A percentile compares a stretch with the other conserved stretches of the same genome.
Conservation (phyloP, 176 grass and related monocot genomes). For the Triticum monococcum region DNA sequence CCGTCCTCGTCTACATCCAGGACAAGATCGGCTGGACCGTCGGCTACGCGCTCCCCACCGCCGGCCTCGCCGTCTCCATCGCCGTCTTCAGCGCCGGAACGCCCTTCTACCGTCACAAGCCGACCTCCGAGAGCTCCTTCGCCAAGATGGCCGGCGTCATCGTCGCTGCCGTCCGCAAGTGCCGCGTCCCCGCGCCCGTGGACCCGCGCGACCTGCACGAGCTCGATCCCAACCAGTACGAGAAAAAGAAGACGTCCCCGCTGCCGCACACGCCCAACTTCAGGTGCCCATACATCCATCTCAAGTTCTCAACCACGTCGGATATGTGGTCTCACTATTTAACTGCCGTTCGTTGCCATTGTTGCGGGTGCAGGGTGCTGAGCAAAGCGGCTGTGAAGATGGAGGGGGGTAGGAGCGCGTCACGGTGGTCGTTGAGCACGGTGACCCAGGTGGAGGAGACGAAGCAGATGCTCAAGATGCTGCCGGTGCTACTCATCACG, state of each 20-base stretch:
- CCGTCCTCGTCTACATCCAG: slow-evolving; percentile 80
- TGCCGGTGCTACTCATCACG: slow-evolving; percentile 62
- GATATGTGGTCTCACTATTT: background rate
- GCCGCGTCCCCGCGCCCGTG: slow-evolving; percentile 8
- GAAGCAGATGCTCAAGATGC: slow-evolving; percentile 86
- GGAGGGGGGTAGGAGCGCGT: background rate
- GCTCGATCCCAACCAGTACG: slow-evolving; percentile 47
- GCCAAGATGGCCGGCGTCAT: slow-evolving; percentile 73
- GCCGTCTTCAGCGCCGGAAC: slow-evolving; percentile 72
- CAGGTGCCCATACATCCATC: slow-evolving; percentile 7
- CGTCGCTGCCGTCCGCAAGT: slow-evolving; percentile 54
- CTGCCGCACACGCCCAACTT: slow-evolving; percentile 50
- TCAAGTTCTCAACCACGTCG: background rate
- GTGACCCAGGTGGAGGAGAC: slow-evolving; percentile 94
- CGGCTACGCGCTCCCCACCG: slow-evolving; percentile 84
- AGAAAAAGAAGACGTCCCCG: slow-evolving; percentile 33
- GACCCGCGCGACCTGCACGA: slow-evolving; percentile 73
- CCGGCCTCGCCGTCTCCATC: slow-evolving; percentile 68
- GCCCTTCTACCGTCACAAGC: slow-evolving; percentile 76
- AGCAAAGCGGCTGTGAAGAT: slow-evolving; percentile 79
- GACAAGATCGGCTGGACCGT: slow-evolving; percentile 83
- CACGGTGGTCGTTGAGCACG: slow-evolving; percentile 75
- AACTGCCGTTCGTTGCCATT: background rate
- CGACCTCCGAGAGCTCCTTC: slow-evolving; percentile 70
- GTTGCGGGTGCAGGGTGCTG: slow-evolving; percentile 32